A percentile compares a stretch with the other conserved stretches of the same genome.
These are phyloP conservation scores for Lachnellula arida DNA, from an alignment of 2,329 filamentous ascomycete species.

Conservation along the genomic window DNA sequence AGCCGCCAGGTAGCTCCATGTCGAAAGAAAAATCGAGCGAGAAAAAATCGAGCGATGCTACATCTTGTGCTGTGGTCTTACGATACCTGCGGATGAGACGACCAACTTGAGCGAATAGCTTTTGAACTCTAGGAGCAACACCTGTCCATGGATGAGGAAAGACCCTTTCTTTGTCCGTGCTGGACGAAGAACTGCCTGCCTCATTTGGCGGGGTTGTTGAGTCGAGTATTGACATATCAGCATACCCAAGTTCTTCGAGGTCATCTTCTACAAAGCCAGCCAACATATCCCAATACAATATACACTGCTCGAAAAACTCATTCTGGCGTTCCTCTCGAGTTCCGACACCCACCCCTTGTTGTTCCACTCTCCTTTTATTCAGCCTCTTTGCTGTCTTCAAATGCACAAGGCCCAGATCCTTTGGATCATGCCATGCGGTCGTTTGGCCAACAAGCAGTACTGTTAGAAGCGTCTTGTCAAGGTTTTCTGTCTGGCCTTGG, in stretches of 20 bases:
- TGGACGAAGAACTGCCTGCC: background rate
- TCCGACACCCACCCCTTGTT: slow-evolving; percentile 14
- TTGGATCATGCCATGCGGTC: slow-evolving; percentile 55
- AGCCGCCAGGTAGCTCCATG: slow-evolving; percentile 14
- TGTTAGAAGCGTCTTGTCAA: slow-evolving; percentile 52
- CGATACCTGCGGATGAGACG: slow-evolving; percentile 25
- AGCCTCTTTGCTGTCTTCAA: slow-evolving; percentile 28
- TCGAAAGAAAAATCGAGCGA: slow-evolving; percentile 22
- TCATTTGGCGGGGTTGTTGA: background rate
- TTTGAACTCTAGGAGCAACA: slow-evolving; percentile 24
- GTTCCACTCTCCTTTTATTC: slow-evolving; percentile 20
- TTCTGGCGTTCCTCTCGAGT: slow-evolving; percentile 22
- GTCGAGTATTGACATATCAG: slow-evolving; percentile 5
- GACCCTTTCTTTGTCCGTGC: slow-evolving; percentile 13
- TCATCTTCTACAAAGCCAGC: slow-evolving; percentile 28
- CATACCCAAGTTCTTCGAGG: slow-evolving; percentile 22
- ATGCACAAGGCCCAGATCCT: slow-evolving; percentile 42
- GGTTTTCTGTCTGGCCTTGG: slow-evolving; percentile 41
- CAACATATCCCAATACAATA: slow-evolving; percentile 31
- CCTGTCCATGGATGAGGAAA: slow-evolving; percentile 31
- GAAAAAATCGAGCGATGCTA: slow-evolving; percentile 17
- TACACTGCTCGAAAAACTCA: slow-evolving; percentile 30
- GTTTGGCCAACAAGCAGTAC: slow-evolving; percentile 55
- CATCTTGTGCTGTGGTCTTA: slow-evolving; percentile 17
- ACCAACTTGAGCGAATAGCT: slow-evolving; percentile 27